Evolutionary conservation across 2,329 filamentous ascomycete genomes (phyloP), one percentile per base, ranked within the genome.

Genomic region (Hypomyces perniciosus): DNA sequence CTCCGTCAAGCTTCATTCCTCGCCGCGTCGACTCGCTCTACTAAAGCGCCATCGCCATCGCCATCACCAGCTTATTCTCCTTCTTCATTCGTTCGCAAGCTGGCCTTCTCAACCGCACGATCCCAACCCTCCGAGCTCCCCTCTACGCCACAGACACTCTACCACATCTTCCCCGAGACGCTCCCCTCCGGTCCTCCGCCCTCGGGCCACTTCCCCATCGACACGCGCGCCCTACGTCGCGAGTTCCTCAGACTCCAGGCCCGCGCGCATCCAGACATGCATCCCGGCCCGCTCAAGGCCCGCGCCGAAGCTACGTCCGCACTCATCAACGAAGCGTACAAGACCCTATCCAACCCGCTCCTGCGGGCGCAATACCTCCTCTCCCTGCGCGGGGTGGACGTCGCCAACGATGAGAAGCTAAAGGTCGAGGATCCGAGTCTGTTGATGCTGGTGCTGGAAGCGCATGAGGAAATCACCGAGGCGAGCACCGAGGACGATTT

Each of bases 291-390:
- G 66, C 62, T 75, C 67, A 75, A 85, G 71, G 59, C 71, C 60
- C 62, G 78, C 44, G 90, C 90, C 20, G 88, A 95, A 67, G 86
- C 83, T 0, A 74, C 84, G n/a, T 93, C 87, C 8, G 81, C 89
- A 6, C 79, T 81, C 28, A 91, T 97, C 67, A 97, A 97, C 75
- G 85, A 90, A 58, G 93, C 93, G 1, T 97, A 95, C 77, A 85
- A 83, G 62, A 96, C 91, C 3, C 79, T 99, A 1, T 74, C 80
- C 45, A 81, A 85, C 59, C 91, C 93, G 12, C 74, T 99, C 9
- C 69, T 81, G 44, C 82, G 93, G 27, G 91, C 92, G n/a, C 90
- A 96, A 67, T 96, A 97, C 66, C 72, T 97, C 5, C 79, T 97
- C 4, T 72, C 85, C 53, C 78, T 84, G 48, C 78, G 84, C 38